phyloP scores from a whole-genome alignment of 2,329 filamentous ascomycete species.

The Claviceps sorghi region DNA sequence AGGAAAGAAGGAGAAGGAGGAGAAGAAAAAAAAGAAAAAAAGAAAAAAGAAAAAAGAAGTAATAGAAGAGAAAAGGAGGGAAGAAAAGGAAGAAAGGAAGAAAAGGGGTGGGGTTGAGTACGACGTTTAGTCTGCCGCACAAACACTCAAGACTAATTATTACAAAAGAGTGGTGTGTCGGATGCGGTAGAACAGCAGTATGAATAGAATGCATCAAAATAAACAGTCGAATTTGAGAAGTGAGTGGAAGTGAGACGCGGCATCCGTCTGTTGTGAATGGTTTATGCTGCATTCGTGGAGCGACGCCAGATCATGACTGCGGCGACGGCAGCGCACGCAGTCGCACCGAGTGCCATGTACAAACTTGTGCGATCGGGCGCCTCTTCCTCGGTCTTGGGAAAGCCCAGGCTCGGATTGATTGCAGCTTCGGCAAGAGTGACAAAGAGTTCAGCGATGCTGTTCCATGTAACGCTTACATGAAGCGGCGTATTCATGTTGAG shows the following conservation, averaged over 20 bases:
- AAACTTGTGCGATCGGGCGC: constrained; percentile 68
- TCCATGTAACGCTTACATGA: constrained; percentile 91
- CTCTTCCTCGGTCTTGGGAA: constrained; percentile 81
- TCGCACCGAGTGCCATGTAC: constrained; percentile 72
- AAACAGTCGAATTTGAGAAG: background rate
- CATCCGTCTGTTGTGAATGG: background rate
- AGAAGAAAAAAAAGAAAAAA: background rate
- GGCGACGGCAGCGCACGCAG: constrained; percentile 46
- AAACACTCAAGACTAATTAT: background rate
- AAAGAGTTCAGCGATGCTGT: constrained; percentile 85
- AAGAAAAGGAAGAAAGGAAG: background rate
- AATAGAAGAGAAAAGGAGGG: background rate
- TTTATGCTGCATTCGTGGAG: constrained; percentile 33
- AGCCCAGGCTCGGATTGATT: constrained; percentile 75
- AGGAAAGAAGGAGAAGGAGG: background rate
- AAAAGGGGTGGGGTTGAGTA: background rate
- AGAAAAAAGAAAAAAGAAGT: background rate
- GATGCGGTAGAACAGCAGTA: background rate
- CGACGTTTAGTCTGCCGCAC: background rate
- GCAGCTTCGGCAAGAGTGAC: constrained; percentile 83
- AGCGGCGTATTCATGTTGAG: constrained; percentile 82
- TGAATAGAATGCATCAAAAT: background rate
- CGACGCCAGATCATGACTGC: constrained; percentile 52
- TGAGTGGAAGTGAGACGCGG: background rate
- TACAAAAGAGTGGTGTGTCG: constrained; percentile 2